Base-by-base conservation (phyloP, 1,284 basidiomycete genomes). In the Rhodofomes roseus region DNA sequence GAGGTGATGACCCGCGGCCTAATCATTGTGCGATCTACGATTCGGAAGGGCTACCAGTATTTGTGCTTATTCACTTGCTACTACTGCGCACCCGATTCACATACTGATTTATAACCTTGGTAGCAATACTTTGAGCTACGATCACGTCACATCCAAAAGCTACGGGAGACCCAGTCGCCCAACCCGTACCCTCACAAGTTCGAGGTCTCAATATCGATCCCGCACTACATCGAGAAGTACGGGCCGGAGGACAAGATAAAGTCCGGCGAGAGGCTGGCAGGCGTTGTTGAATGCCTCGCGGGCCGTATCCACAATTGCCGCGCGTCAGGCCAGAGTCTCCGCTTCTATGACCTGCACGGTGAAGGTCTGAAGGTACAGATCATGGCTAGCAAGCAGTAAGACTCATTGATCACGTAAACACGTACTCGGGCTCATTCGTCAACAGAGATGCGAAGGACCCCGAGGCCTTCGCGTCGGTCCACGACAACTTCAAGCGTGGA, bases 171-270 rank as follows among this genome's bases (percentile, higher is more conserved):
- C 52, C 89, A 91, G 74, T 77, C 85, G 34, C 95, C 94, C 5
- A 93, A 96, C 73, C 96, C 97, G 2, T 99, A 99, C 80, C 96
- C 97, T 22, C 97, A 99, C 88, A 99, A 99, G 85, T 99, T 99
- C 80, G 76, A 97, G 69, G 95, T 97, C 46, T 81, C 90, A 53
- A 80, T 79, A 64, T 93, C 92, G n/a, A 81, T 99, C 69, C 79
- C 86, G 18, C 72, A 79, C 14, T 99, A 90, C 77, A 87, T 98
- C 71, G 74, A 83, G 16, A 78, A 83, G 61, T 99, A 93, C 71
- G 91, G 92, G 46, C 60, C 70, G 29, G 88, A 92, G 57, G 90
- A 89, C 59, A 81, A 85, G 73, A 85, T 96, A 64, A 70, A 78
- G 18, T 68, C 84, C 27, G 91, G 89, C 22, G 74, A 79, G 65